Evolutionary conservation across 257 asterid genomes (phyloP).

Genomic region (Coffea canephora): DNA sequence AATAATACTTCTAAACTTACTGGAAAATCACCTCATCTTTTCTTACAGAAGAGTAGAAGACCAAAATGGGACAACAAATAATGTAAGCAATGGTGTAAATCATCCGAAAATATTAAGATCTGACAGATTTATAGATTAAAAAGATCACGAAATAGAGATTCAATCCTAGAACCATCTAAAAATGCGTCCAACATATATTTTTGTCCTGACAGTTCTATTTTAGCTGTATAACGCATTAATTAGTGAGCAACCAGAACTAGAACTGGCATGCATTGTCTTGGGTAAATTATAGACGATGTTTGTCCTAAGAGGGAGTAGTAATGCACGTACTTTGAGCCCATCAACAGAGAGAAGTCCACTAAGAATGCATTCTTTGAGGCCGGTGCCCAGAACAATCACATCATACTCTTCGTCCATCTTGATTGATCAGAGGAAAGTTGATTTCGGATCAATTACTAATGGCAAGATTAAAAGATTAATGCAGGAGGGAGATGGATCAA

Average conservation of each 20-base stretch:
- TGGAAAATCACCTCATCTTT: not conserved
- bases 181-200: no score
- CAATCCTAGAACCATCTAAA: no score
- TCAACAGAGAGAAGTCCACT: slow-evolving; percentile 92
- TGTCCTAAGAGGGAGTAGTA: not conserved
- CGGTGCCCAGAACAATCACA: slow-evolving; percentile 89
- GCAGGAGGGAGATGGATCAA: slow-evolving; percentile 1
- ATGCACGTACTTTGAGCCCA: slow-evolving; percentile 61
- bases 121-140: no score
- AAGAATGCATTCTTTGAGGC: slow-evolving; percentile 94
- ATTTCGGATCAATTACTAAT: not conserved
- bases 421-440: not conserved
- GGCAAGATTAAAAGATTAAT: not conserved
- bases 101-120: no score
- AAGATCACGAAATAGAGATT: no score
- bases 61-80: not conserved
- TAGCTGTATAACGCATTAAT: no score
- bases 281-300: not conserved
- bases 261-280: not conserved
- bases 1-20: not conserved
- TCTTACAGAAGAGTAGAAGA: not conserved
- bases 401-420: slow-evolving; percentile 95
- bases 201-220: no score
- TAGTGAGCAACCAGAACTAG: not conserved
- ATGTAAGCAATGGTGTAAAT: no score